Evolutionary conservation across 257 asterid species (phyloP), one percentile per base, ranked within the genome.

Genomic region (Plantago elongata): DNA sequence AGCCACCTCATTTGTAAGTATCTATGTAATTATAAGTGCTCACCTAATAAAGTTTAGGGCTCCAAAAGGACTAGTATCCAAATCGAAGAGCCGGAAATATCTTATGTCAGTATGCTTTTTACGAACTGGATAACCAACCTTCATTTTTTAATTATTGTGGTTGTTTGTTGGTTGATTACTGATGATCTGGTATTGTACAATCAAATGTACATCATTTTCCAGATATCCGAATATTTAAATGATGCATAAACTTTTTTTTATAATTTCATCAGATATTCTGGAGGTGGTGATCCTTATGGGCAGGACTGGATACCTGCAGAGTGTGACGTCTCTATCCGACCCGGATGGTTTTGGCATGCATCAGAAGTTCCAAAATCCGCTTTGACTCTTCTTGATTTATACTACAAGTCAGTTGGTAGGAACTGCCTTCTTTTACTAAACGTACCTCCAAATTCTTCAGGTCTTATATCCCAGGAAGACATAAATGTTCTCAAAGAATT

Each of bases 271-370:
- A 89, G 99, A 64, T 89, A 93, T 56, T 61, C 79, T 9, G 70
- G 69, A n/a, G 70, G 76, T 22, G 99, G 99, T 51, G 99, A 93
- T 63, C 89, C 92, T 5, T 75, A 46, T 5, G 97, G 99, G 52
- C 92, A 71, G 9, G 97, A 89, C 57, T 93, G 99, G 99, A 83
- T 89, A 47, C 96, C 97, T 46, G 83, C 99, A 48, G 95, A 84
- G 54, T 93, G 99, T 51, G 96, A 93, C 40, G 95, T 93, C 52
- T 93, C 99, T 2, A 89, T 93, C 70, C 79, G 97, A 56, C 78
- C 90, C 0, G 96, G 96, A 48, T 93, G 99, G 99, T 93, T 93
- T 69, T 93, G 99, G 99, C 99, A 89, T 65, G 76, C 85, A 12
- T 85, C 96, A 0, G 79, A 93, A 76, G 68, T 63, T 67, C 99